Base-by-base conservation (phyloP, 495 filamentous ascomycete genomes). In the Amphirosellinia nigrospora region DNA sequence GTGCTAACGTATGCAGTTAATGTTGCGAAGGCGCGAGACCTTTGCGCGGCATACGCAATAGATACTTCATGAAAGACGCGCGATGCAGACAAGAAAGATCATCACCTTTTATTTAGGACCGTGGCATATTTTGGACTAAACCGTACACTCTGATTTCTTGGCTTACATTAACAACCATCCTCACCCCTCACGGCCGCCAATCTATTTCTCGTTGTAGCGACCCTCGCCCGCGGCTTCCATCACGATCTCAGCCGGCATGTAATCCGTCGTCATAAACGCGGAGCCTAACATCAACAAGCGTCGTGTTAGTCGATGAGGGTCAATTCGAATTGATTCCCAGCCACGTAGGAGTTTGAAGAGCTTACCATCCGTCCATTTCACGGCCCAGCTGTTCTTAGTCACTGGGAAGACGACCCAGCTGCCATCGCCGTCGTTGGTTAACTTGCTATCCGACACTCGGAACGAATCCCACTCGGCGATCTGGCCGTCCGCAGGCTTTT, bases 351-450 rank as follows among this genome's bases (percentile, higher is more conserved):
- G 9, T 28, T n/a, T n/a, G 23, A 45, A 58, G 68, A 0, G 72
- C 79, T 75, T 52, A 80, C 79, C 75, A 62, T 76, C 77, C 58
- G 79, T 78, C 79, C 79, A 82, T 70, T 79, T 82, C 28, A 83
- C 72, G 41, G 60, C 70, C 78, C 80, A 83, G 61, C 66, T 72
- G 56, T 45, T 70, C 16, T 64, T 62, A 2, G 30, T 61, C 10
- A 36, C 53, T 1, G 81, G 81, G 64, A 83, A 82, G 16, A 73
- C 78, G 3, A 79, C 74, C 78, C 80, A 83, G 46, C 68, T 36
- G 0, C 80, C 80, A n/a, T 53, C 68, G 15, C 59, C 73, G 10
- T 73, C 74, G 59, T 79, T 80, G 59, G 46, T 68, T 19, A 80
- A 56, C 46, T 73, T 77, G 16, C 70, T 73, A 4, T 72, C 65